Percentiles rank a stretch among this genome's conserved stretches.
These are phyloP conservation scores for Phytopythium helicoides DNA, from an alignment of 352 stramenopile genomes.

Conservation along the genomic window DNA sequence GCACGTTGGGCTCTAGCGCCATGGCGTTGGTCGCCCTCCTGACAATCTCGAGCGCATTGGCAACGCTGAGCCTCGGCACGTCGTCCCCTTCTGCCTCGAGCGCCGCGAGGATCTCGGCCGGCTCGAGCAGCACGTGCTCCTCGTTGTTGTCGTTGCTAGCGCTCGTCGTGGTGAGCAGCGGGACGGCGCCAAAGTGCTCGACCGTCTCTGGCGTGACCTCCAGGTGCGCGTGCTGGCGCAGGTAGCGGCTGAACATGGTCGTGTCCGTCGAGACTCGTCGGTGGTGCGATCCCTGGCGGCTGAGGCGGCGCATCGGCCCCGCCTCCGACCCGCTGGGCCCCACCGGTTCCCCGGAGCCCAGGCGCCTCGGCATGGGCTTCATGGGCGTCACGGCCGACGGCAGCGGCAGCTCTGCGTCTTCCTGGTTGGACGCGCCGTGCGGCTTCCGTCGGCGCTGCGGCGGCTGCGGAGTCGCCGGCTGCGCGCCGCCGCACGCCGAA, in stretches of 20 bases:
- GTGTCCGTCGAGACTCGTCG: conserved; percentile 72
- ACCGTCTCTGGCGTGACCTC: conserved; percentile 58
- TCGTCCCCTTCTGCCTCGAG: conserved; percentile 16
- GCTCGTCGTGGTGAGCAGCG: conserved; percentile 30
- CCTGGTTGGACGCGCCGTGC: conserved; percentile 26
- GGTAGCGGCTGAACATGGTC: conserved; percentile 57
- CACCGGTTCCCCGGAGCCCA: conserved; percentile 15
- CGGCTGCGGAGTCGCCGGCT: conserved; percentile 47
- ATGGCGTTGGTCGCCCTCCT: conserved; percentile 57
- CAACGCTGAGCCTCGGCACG: conserved; percentile 45
- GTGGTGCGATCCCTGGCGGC: conserved; percentile 55
- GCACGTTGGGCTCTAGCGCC: conserved; percentile 56
- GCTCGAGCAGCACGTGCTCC: conserved; percentile 23
- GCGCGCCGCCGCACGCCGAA: conserved; percentile 5
- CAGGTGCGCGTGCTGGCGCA: conserved; percentile 53
- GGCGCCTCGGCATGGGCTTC: conserved; percentile 17
- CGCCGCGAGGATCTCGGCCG: conserved; percentile 24
- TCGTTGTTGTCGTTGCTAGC: conserved; percentile 34
- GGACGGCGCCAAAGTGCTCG: conserved; percentile 50
- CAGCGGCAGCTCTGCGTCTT: conserved; percentile 7
- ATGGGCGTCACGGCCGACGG: conserved; percentile 16
- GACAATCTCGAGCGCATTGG: conserved; percentile 55
- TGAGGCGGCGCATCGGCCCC: conserved; percentile 48
- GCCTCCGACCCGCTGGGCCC: conserved; percentile 39
- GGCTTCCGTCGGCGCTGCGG: conserved; percentile 23